Base-by-base conservation (phyloP, 2,329 filamentous ascomycete species). In the Cercospora nicotianae region DNA sequence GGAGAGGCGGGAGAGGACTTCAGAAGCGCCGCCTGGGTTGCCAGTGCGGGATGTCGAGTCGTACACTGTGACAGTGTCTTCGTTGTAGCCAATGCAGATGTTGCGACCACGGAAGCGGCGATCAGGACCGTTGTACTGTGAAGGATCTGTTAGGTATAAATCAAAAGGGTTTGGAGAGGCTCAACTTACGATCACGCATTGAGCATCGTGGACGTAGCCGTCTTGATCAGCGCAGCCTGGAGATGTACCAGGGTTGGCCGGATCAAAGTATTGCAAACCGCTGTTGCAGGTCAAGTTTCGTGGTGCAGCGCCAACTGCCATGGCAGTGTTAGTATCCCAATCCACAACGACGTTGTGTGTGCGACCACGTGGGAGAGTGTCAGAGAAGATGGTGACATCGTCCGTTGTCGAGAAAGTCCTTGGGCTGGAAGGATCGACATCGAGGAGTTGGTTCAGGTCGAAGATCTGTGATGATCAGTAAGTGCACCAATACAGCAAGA, bases 391-490 rank as follows among this genome's bases (percentile, higher is more conserved):
- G 26, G 82, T 81, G 62, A 84, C 75, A 63, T 83, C 82, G 42
- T 57, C 60, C 13, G 78, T 64, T 73, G 67, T 70, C 45, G 80
- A 80, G 70, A 85, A 86, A 57, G 74, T 80, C 13, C 74, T 77
- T 9, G 80, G 83, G 26, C 67, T 77, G 2, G 76, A 77, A 2
- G 81, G 80, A 75, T 83, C 78, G 67, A 86, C 74, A 48, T 78
- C 77, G 60, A 85, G 78, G n/a, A 87, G 79, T 79, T 83, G 87
- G 72, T 80, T 83, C 84, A 88, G 83, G 77, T 89, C 87, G 73
- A 89, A 89, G 77, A 89, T 82, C 77, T 89, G 26, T 77, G 79
- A 18, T 69, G 73, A n/a, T 72, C 75, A 69, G 83, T 84, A 6
- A 36, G 4, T 16, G 10, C 9, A 23, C 9, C 6, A 6, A 20